phyloP scores from a whole-genome alignment of 1,284 basidiomycete species.

The Ustilago esculenta region DNA sequence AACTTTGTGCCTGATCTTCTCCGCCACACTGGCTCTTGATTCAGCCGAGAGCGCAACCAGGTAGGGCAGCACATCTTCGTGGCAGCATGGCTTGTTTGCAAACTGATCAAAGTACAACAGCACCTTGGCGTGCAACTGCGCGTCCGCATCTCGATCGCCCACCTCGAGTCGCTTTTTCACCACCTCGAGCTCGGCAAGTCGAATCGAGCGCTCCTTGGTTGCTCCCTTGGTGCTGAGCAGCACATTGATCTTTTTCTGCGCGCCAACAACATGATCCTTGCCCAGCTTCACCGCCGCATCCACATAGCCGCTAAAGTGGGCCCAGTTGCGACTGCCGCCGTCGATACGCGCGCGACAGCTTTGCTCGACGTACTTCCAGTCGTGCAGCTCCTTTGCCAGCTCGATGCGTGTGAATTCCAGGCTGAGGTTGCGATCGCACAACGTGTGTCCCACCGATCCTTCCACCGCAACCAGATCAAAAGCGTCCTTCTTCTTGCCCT shows the following conservation, averaged over 20 bases:
- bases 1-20: background rate
- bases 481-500: conserved; percentile 71
- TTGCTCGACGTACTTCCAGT: conserved; percentile 73
- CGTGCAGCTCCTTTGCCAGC: conserved; percentile 28
- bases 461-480: conserved; percentile 73
- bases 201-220: conserved; percentile 73
- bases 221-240: conserved; percentile 74
- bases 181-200: conserved; percentile 75
- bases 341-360: conserved; percentile 71
- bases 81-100: conserved; percentile 83
- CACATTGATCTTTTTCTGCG: conserved; percentile 30
- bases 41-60: conserved; percentile 69
- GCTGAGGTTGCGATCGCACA: conserved; percentile 77
- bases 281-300: conserved; percentile 40
- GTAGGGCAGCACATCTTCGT: conserved; percentile 81
- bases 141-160: conserved; percentile 7
- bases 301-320: conserved; percentile 26
- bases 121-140: conserved; percentile 10
- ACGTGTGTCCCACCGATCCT: conserved; percentile 71
- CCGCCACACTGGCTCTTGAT: conserved; percentile 57
- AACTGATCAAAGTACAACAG: conserved; percentile 76
- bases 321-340: conserved; percentile 41
- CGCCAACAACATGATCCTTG: conserved; percentile 16
- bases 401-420: conserved; percentile 72
- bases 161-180: conserved; percentile 2